Conservation (phyloP, 2,329 filamentous ascomycete genomes). For the Helicocarpus griseus region DNA sequence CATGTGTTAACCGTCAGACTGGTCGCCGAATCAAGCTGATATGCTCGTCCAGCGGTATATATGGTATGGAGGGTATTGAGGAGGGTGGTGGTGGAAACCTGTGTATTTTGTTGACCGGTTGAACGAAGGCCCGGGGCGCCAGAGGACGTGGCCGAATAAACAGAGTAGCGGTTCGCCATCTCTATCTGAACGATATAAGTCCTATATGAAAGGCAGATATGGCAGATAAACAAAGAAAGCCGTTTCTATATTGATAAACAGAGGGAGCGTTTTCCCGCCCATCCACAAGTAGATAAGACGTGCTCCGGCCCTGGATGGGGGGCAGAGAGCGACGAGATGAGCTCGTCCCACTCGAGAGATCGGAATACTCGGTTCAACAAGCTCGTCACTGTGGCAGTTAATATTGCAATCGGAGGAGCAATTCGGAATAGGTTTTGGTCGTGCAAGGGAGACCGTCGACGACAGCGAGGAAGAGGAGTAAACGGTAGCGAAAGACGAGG, state of each 20-base stretch:
- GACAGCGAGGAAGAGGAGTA: background rate
- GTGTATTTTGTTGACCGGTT: slow-evolving; percentile 58
- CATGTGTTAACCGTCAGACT: slow-evolving; percentile 93
- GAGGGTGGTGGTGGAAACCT: slow-evolving; percentile 86
- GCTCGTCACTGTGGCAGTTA: background rate
- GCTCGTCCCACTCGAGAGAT: background rate
- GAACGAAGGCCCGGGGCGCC: slow-evolving; percentile 45
- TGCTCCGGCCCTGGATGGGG: background rate
- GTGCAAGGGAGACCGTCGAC: background rate
- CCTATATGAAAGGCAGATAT: background rate
- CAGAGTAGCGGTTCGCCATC: slow-evolving; percentile 54
- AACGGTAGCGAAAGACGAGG: slow-evolving; percentile 1
- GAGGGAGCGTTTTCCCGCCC: background rate
- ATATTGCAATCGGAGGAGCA: background rate
- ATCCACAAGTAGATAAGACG: background rate
- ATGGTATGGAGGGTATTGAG: slow-evolving; percentile 86
- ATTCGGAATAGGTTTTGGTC: background rate
- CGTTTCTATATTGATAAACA: background rate
- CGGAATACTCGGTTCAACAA: background rate
- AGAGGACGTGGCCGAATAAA: slow-evolving; percentile 52
- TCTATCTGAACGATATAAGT: background rate
- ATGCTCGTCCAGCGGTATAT: slow-evolving; percentile 73
- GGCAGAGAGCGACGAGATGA: background rate
- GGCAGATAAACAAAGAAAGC: background rate
- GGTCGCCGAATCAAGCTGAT: slow-evolving; percentile 77